A percentile compares a stretch with the other conserved stretches of the same genome.
Conservation (phyloP, 2,329 filamentous ascomycete species). For the Cadophora sp. region DNA sequence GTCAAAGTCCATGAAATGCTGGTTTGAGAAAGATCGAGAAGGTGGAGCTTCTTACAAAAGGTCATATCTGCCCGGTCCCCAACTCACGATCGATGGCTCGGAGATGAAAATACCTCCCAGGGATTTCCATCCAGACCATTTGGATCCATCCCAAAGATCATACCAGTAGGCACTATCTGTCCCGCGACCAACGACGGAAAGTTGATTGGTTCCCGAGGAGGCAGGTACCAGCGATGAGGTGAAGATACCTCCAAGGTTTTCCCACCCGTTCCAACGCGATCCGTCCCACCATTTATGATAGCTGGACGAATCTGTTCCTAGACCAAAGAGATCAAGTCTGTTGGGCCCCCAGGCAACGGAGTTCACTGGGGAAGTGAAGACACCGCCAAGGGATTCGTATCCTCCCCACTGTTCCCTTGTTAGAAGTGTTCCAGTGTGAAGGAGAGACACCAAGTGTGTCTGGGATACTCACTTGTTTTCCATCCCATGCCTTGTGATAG, state of each 20-base stretch:
- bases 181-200: constrained; percentile 25
- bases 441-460: neutral
- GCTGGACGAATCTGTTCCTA: constrained; percentile 17
- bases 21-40: neutral
- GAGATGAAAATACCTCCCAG: constrained; percentile 34
- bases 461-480: constrained; percentile 1
- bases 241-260: constrained; percentile 29
- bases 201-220: constrained; percentile 9
- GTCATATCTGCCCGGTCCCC: constrained; percentile 35
- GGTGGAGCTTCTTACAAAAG: constrained; percentile 27
- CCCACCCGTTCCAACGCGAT: constrained; percentile 22
- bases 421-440: neutral
- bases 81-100: constrained; percentile 35
- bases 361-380: constrained; percentile 21
- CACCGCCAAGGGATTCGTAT: constrained; percentile 20
- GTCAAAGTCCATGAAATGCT: neutral
- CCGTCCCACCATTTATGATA: constrained; percentile 30
- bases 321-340: constrained; percentile 32
- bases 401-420: constrained; percentile 10
- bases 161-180: constrained; percentile 19
- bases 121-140: constrained; percentile 24
- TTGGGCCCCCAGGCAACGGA: constrained; percentile 34
- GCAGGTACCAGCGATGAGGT: constrained; percentile 13
- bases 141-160: constrained; percentile 19
- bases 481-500: constrained; percentile 28